Evolutionary conservation across 2,329 filamentous ascomycete genomes (phyloP).

Genomic region (Xylariaceae sp.): DNA sequence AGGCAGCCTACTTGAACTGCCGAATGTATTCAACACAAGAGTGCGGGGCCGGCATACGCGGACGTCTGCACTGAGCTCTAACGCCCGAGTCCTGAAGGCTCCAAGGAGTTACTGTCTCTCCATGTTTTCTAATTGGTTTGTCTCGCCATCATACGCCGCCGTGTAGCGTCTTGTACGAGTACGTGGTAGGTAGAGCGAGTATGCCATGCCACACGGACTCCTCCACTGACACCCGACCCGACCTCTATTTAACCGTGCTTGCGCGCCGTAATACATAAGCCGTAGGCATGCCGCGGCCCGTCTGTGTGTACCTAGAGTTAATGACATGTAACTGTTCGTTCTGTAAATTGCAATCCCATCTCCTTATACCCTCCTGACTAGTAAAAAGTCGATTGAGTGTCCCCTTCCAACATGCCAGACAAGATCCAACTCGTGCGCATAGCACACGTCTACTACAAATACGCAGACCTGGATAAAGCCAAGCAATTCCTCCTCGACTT

Average conservation of each 20-base stretch:
- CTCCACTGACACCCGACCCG: slow-evolving; percentile 22
- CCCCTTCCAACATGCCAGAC: slow-evolving; percentile 20
- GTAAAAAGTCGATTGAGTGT: background rate
- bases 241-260: slow-evolving; percentile 15
- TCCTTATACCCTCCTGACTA: background rate
- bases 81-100: no score
- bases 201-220: slow-evolving; percentile 20
- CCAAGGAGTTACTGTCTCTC: no score
- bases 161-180: background rate
- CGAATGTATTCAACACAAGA: no score
- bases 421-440: slow-evolving; percentile 31
- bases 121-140: background rate
- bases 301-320: no score
- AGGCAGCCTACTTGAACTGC: no score
- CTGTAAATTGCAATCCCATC: background rate
- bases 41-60: no score
- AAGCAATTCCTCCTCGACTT: slow-evolving; percentile 45
- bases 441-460: slow-evolving; percentile 47
- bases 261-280: slow-evolving; percentile 11
- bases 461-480: slow-evolving; percentile 40
- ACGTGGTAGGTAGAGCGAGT: background rate
- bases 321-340: background rate
- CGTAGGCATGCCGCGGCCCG: background rate
- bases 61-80: no score
- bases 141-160: background rate